Conservation (phyloP, 306 rosid genomes). For the Cicer yamashitae region DNA sequence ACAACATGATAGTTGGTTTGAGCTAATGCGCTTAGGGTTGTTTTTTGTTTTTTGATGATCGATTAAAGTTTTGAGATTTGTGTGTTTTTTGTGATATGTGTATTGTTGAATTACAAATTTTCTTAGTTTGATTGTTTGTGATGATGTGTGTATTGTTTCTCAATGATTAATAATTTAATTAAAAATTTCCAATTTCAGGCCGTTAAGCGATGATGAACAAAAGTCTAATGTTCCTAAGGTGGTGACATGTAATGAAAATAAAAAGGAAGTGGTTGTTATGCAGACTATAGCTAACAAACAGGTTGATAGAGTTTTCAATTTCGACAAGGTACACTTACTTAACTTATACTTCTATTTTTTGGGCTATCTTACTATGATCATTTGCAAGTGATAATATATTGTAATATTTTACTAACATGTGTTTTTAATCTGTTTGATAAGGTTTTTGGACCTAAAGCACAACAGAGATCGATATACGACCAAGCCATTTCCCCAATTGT, state of each 20-base stretch:
- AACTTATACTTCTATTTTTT: not conserved
- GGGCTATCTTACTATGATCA: constrained; percentile 4
- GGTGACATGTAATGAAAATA: constrained; percentile 80
- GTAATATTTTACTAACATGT: constrained; percentile 2
- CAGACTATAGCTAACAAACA: constrained; percentile 89
- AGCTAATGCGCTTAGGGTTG: not conserved
- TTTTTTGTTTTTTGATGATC: not conserved
- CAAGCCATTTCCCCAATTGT: constrained; percentile 95
- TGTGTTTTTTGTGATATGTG: constrained; percentile 1
- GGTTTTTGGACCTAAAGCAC: constrained; percentile 97
- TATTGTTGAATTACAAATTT: constrained; percentile 7
- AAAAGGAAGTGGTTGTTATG: constrained; percentile 81
- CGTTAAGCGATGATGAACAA: constrained; percentile 81
- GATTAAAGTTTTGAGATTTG: not conserved
- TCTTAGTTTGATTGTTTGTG: constrained; percentile 24
- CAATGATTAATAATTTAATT: not conserved
- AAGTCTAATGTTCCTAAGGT: constrained; percentile 60
- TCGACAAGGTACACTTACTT: constrained; percentile 70
- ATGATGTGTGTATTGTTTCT: not conserved
- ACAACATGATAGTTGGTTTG: not conserved
- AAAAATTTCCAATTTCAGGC: constrained; percentile 54
- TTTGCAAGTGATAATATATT: constrained; percentile 3
- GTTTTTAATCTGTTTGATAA: constrained; percentile 36
- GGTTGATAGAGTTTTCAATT: constrained; percentile 79
- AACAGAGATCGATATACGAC: constrained; percentile 88